Evolutionary conservation across 2,329 filamentous ascomycete genomes (phyloP).

Genomic region (Aspergillus pseudoterreus): DNA sequence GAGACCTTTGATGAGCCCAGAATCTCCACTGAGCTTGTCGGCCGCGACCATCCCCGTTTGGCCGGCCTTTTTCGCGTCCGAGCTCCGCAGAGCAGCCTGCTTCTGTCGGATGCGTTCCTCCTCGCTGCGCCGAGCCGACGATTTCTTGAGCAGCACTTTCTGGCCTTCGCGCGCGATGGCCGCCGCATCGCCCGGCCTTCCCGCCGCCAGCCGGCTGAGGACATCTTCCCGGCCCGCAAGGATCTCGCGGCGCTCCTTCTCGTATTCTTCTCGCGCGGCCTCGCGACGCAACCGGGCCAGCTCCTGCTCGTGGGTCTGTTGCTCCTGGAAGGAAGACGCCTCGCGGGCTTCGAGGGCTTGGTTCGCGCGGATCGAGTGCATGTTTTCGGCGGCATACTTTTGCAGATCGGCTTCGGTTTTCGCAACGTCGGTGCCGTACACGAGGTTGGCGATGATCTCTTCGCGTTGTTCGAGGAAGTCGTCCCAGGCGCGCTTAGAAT

Average conservation of each 20-base stretch:
- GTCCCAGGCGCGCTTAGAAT: slow-evolving; percentile 78
- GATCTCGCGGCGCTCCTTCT: slow-evolving; percentile 64
- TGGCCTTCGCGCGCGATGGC: slow-evolving; percentile 51
- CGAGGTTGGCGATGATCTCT: slow-evolving; percentile 82
- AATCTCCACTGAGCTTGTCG: slow-evolving; percentile 18
- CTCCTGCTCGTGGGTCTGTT: slow-evolving; percentile 60
- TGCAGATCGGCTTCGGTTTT: slow-evolving; percentile 58
- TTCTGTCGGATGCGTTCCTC: slow-evolving; percentile 47
- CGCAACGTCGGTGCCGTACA: slow-evolving; percentile 66
- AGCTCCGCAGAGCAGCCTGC: slow-evolving; percentile 37
- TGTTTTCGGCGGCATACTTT: slow-evolving; percentile 71
- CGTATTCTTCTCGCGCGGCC: slow-evolving; percentile 63
- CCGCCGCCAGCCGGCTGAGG: slow-evolving; percentile 64
- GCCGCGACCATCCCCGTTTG: slow-evolving; percentile 13
- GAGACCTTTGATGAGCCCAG: slow-evolving; percentile 70
- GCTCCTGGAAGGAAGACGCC: slow-evolving; percentile 43
- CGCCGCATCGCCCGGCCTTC: slow-evolving; percentile 58
- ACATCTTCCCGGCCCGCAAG: slow-evolving; percentile 64
- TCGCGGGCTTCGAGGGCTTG: slow-evolving; percentile 47
- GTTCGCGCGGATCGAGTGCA: slow-evolving; percentile 53
- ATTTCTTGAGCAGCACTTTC: slow-evolving; percentile 68
- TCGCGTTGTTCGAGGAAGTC: slow-evolving; percentile 94
- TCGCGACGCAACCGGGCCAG: slow-evolving; percentile 60
- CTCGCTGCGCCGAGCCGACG: slow-evolving; percentile 57
- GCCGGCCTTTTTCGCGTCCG: slow-evolving; percentile 27